Evolutionary conservation across 1,284 basidiomycete species (phyloP), one percentile per base, ranked within the genome.

Genomic region (Cryptococcus sp.): DNA sequence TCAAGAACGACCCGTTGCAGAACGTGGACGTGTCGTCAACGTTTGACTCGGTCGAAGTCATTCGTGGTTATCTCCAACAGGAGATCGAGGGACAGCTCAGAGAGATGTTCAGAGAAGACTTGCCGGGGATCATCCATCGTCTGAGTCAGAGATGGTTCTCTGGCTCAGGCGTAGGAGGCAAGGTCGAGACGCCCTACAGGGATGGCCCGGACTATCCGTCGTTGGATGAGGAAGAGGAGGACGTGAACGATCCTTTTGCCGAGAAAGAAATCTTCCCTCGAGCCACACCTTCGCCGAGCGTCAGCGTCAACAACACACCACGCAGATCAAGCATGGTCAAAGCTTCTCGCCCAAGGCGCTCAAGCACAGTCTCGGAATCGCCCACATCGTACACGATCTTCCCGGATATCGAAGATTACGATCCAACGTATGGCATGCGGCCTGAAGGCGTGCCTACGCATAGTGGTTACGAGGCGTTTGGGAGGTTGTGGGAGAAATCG

Each of bases 1-100:
- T 99, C 87, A 99, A 99, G 81, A 99, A 97, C 56, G 96, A 99
- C 78, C 96, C 96, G 0, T 84, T 99, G 20, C 94, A 99, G 79
- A 93, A 93, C 69, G 93, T 99, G 55, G 91, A 98, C 73, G 98
- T 99, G 70, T 92, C 89, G 76, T 92, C 89, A 72, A 98, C 95
- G 0, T 99, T 99, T 73, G 96, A 99, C 79, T 93, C 91, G 17
- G 95, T 99, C 62, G 93, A 91, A 51, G 93, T 97, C 62, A 97
- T 99, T 56, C 91, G 97, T 72, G 93, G 91, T 57, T 97, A 94
- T 78, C 91, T 97, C 55, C 94, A 96, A 75, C 86, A 87, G 60
- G 95, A 99, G 81, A 99, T 99, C 57, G 96, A 99, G 77, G 91
- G 88, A 0, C 95, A 98, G 78, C 82, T 99, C 31, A 84, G 95